These are phyloP conservation scores for Annulohypoxylon bovei DNA, from an alignment of 495 filamentous ascomycete genomes.

Conservation along the genomic window DNA sequence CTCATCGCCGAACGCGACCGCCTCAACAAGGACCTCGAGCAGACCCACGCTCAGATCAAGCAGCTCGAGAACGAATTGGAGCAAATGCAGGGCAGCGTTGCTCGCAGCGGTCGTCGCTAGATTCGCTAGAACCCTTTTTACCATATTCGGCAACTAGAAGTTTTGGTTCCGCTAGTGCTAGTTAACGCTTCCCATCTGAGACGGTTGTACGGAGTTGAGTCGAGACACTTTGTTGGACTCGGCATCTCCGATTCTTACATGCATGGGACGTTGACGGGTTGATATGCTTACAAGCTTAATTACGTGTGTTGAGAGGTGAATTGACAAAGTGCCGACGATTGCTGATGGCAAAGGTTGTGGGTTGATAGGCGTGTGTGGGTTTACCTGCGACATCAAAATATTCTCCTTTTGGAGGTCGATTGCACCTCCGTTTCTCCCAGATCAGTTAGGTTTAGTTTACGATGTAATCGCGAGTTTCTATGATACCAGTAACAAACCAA, in stretches of 20 bases:
- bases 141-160: constrained; percentile 35
- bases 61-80: constrained; percentile 92
- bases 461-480: constrained; percentile 49
- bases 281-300: constrained; percentile 38
- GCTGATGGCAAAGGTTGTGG: constrained; percentile 5
- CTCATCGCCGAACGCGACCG: constrained; percentile 97
- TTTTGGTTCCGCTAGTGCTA: constrained; percentile 35
- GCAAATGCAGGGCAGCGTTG: constrained; percentile 88
- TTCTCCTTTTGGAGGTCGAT: constrained; percentile 42
- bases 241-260: constrained; percentile 30
- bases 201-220: constrained; percentile 44
- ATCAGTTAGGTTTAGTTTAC: constrained; percentile 50
- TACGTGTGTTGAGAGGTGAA: constrained; percentile 15
- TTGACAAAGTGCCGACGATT: constrained; percentile 22
- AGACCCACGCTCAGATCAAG: constrained; percentile 97
- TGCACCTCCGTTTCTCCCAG: constrained; percentile 35
- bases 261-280: constrained; percentile 21
- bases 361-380: constrained; percentile 6
- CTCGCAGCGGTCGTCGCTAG: constrained; percentile 95
- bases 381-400: constrained; percentile 40
- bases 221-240: constrained; percentile 16
- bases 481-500: constrained; percentile 44
- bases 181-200: constrained; percentile 36
- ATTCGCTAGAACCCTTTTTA: constrained; percentile 68
- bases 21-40: constrained; percentile 98